These are phyloP conservation scores for Cicer cuneatum DNA, from an alignment of 306 rosid species.

Conservation along the genomic window DNA sequence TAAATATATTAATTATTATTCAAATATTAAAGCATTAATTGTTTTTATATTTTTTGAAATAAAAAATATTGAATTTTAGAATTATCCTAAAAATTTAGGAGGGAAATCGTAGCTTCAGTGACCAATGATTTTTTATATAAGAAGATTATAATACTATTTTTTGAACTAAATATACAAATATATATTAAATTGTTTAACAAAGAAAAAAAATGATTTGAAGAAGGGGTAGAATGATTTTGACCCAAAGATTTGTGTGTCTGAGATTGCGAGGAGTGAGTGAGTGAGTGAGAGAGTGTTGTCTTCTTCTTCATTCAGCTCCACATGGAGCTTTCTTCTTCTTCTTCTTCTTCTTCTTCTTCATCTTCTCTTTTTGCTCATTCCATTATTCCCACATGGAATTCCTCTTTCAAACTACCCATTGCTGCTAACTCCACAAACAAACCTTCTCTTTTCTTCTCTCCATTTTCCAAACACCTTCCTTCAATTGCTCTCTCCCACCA, in stretches of 20 bases:
- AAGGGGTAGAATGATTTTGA: constrained; percentile 13
- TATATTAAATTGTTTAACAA: too few relatives aligned
- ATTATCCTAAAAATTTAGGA: too few relatives aligned
- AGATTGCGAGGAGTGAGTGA: not conserved
- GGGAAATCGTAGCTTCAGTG: too few relatives aligned
- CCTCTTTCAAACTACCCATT: constrained; percentile 41
- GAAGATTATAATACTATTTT: too few relatives aligned
- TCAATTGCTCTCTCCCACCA: constrained; percentile 43
- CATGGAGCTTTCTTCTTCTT: constrained; percentile 71
- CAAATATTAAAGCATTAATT: too few relatives aligned
- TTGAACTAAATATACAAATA: too few relatives aligned
- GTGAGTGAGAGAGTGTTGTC: constrained; percentile 1
- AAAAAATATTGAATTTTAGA: too few relatives aligned
- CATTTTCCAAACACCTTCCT: constrained; percentile 44
- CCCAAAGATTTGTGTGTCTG: constrained; percentile 18
- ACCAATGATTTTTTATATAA: too few relatives aligned
- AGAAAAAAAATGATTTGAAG: constrained; percentile 1
- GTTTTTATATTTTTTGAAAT: too few relatives aligned
- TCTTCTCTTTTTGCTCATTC: constrained; percentile 49
- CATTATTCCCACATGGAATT: constrained; percentile 38
- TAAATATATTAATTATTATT: too few relatives aligned
- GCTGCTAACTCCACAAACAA: constrained; percentile 1
- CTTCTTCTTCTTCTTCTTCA: constrained; percentile 53
- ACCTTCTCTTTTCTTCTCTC: constrained; percentile 34
- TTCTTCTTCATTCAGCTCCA: constrained; percentile 29